Evolutionary conservation across 306 rosid genomes (phyloP).

Genomic region (Clitoria ternatea): DNA sequence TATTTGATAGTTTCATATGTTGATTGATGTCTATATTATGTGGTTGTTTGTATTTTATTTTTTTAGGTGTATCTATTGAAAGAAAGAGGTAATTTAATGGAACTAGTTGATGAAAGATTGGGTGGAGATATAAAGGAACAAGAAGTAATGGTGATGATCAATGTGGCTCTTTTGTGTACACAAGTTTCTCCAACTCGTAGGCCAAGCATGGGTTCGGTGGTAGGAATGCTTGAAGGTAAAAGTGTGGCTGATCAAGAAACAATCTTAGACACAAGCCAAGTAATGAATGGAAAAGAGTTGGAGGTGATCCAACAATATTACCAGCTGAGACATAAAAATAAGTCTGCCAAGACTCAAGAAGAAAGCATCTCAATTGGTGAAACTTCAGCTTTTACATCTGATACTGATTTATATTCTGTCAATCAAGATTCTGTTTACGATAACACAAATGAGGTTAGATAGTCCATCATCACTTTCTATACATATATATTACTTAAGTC

Average conservation of each 20-base stretch:
- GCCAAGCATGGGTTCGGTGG: constrained; percentile 41
- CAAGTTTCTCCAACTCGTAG: constrained; percentile 25
- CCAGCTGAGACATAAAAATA: background rate
- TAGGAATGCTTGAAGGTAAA: constrained; percentile 39
- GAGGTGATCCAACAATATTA: constrained; percentile 10
- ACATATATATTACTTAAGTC: background rate
- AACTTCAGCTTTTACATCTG: constrained; percentile 18
- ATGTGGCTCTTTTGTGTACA: constrained; percentile 41
- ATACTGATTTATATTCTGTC: constrained; percentile 16
- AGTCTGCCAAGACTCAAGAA: background rate
- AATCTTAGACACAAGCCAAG: constrained; percentile 20
- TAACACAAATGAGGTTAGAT: background rate
- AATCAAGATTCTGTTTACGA: constrained; percentile 25
- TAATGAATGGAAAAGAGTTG: constrained; percentile 17
- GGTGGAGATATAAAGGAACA: constrained; percentile 2
- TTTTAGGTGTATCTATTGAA: constrained; percentile 29
- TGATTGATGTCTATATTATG: background rate
- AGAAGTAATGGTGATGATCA: constrained; percentile 35
- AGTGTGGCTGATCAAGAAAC: constrained; percentile 13
- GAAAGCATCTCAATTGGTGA: constrained; percentile 21
- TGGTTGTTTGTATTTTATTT: background rate
- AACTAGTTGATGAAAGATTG: constrained; percentile 39
- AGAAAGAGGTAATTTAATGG: constrained; percentile 30
- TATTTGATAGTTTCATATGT: background rate
- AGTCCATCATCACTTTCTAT: background rate